Percentiles rank a stretch among this genome's conserved stretches.
phyloP scores from a whole-genome alignment of 495 filamentous ascomycete genomes.

The Penicillium angulare region DNA sequence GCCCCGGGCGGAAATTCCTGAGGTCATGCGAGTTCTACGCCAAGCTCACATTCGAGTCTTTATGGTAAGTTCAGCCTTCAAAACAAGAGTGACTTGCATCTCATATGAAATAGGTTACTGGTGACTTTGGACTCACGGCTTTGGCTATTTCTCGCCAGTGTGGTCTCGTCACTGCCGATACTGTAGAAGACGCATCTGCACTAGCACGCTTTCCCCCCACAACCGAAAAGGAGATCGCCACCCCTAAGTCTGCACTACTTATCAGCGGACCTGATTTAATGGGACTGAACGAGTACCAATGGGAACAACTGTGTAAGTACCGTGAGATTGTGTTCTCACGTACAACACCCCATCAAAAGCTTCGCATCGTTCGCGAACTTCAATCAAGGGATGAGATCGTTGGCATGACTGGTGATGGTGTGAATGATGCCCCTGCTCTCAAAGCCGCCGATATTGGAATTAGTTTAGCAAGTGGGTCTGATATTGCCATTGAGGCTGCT shows the following conservation, averaged over 20 bases:
- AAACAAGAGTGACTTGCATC: not conserved
- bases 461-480: slow-evolving; percentile 33
- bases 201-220: slow-evolving; percentile 5
- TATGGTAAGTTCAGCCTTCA: slow-evolving; percentile 39
- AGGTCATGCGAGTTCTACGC: slow-evolving; percentile 55
- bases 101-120: slow-evolving; percentile 39
- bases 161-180: slow-evolving; percentile 53
- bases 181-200: slow-evolving; percentile 11
- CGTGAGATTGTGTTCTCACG: slow-evolving; percentile 68
- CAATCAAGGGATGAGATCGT: slow-evolving; percentile 48
- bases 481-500: slow-evolving; percentile 69
- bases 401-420: slow-evolving; percentile 58
- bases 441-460: slow-evolving; percentile 32
- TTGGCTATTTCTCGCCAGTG: slow-evolving; percentile 62
- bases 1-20: slow-evolving; percentile 61
- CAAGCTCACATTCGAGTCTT: slow-evolving; percentile 63
- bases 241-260: slow-evolving; percentile 43
- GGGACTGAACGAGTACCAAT: slow-evolving; percentile 56
- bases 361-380: slow-evolving; percentile 69
- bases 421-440: slow-evolving; percentile 59
- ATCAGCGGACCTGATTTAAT: slow-evolving; percentile 57
- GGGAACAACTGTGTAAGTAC: slow-evolving; percentile 56
- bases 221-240: slow-evolving; percentile 10
- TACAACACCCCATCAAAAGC: slow-evolving; percentile 72
- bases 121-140: slow-evolving; percentile 67